These are phyloP conservation scores for Penicillium paradoxum DNA, from an alignment of 495 filamentous ascomycete species.

Conservation along the genomic window DNA sequence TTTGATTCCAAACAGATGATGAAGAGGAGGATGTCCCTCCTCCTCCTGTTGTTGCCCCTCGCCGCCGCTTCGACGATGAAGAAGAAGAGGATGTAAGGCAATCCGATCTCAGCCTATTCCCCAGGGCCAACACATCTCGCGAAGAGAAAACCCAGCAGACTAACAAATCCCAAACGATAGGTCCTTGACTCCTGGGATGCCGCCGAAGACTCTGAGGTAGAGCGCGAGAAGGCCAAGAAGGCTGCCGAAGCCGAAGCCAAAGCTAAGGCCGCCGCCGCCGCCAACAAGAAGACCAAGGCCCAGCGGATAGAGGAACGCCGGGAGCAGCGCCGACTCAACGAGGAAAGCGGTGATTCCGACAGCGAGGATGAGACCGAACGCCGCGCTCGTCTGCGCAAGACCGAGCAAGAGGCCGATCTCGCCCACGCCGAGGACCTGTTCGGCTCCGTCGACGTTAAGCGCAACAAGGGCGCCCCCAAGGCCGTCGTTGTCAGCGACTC, in stretches of 20 bases:
- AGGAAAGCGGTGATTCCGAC: constrained; percentile 55
- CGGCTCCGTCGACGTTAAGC: constrained; percentile 66
- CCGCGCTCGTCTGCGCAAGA: constrained; percentile 65
- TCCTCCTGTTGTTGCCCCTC: constrained; percentile 53
- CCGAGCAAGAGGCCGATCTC: constrained; percentile 85
- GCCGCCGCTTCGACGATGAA: constrained; percentile 82
- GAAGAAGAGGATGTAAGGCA: constrained; percentile 80
- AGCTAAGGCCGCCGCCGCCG: constrained; percentile 84
- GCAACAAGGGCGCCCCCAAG: constrained; percentile 53
- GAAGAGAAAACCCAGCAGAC: not conserved
- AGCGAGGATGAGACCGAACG: constrained; percentile 67
- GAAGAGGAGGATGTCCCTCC: constrained; percentile 62
- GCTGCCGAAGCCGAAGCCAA: constrained; percentile 83
- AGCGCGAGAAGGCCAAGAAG: constrained; percentile 89
- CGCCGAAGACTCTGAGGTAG: constrained; percentile 92
- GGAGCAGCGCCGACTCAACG: constrained; percentile 40
- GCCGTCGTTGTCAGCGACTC: constrained; percentile 62
- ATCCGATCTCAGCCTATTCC: not conserved
- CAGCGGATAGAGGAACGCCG: constrained; percentile 81
- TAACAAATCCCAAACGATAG: constrained; percentile 37
- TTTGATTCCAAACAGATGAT: constrained; percentile 49
- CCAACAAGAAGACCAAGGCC: constrained; percentile 84
- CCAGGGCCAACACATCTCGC: not conserved
- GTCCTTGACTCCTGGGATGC: constrained; percentile 97
- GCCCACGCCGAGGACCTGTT: constrained; percentile 91